Percentiles rank a stretch among this genome's conserved stretches.
These are phyloP conservation scores for Sphagnum magellanicum DNA, from an alignment of 228 moss, liverwort and hornwort species.

Conservation along the genomic window DNA sequence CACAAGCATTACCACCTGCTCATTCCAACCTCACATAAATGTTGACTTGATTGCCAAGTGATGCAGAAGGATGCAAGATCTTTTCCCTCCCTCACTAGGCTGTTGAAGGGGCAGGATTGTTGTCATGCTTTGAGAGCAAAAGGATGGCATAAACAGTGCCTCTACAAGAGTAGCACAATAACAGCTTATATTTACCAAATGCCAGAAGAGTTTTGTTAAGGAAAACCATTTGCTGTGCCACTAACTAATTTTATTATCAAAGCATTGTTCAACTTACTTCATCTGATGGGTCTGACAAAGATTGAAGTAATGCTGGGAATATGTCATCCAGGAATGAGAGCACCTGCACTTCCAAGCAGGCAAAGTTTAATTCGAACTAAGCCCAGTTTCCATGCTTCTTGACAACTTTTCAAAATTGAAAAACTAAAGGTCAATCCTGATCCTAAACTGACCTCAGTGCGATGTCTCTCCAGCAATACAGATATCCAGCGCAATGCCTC, in stretches of 20 bases:
- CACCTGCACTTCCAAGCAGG: constrained; percentile 41
- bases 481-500: constrained; percentile 91
- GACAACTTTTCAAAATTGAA: background rate
- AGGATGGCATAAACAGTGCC: too few species aligned
- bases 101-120: too few species aligned
- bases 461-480: constrained; percentile 68
- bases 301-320: constrained; percentile 60
- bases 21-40: background rate
- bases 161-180: too few species aligned
- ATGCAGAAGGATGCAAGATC: background rate
- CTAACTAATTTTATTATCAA: too few species aligned
- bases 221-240: too few species aligned
- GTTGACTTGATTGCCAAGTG: background rate
- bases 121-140: too few species aligned
- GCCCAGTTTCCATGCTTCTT: too few species aligned
- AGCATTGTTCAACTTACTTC: constrained; percentile 38
- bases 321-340: constrained; percentile 82
- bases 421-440: background rate
- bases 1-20: constrained; percentile 74
- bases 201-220: too few species aligned
- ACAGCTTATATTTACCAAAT: too few species aligned
- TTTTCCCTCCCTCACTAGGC: too few species aligned
- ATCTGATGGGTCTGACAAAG: constrained; percentile 74
- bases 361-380: too few species aligned
- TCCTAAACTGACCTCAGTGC: constrained; percentile 53